phyloP scores from a whole-genome alignment of 2,329 filamentous ascomycete genomes.

The Aspergillus neoniger region DNA sequence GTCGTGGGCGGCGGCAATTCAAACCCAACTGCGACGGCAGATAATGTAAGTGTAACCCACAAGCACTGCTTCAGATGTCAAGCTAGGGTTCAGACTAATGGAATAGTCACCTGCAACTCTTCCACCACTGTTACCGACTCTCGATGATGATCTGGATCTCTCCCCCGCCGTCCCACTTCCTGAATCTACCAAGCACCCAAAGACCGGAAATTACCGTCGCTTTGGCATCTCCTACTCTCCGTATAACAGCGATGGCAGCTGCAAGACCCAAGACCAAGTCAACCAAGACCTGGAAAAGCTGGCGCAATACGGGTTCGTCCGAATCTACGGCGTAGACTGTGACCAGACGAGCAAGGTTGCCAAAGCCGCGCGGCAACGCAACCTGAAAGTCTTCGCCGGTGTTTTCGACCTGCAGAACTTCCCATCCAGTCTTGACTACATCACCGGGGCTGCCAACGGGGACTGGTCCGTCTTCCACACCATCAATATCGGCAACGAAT shows the following conservation, averaged over 20 bases:
- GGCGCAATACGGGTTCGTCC: conserved; percentile 64
- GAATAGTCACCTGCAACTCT: neutral
- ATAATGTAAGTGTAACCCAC: conserved; percentile 15
- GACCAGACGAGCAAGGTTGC: conserved; percentile 67
- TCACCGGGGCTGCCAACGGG: conserved; percentile 56
- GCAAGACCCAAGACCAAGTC: conserved; percentile 68
- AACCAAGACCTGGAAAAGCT: conserved; percentile 62
- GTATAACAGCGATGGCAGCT: conserved; percentile 59
- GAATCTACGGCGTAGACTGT: conserved; percentile 80
- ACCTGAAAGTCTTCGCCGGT: conserved; percentile 73
- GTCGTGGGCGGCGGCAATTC: conserved; percentile 39
- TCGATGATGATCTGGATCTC: neutral
- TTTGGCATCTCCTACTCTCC: conserved; percentile 61
- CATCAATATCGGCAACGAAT: conserved; percentile 78
- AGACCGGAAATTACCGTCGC: conserved; percentile 12
- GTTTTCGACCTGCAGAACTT: conserved; percentile 66
- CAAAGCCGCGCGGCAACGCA: conserved; percentile 62
- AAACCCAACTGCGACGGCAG: conserved; percentile 5
- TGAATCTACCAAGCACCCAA: conserved; percentile 2
- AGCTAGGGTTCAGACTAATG: neutral
- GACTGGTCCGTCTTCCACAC: conserved; percentile 72
- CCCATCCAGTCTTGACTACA: conserved; percentile 58
- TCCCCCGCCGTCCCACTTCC: conserved; percentile 10
- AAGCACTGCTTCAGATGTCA: neutral
- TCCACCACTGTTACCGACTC: neutral